Evolutionary conservation across 1,139 yeast species (phyloP).

Genomic region (Scheffersomyces stambukii): DNA sequence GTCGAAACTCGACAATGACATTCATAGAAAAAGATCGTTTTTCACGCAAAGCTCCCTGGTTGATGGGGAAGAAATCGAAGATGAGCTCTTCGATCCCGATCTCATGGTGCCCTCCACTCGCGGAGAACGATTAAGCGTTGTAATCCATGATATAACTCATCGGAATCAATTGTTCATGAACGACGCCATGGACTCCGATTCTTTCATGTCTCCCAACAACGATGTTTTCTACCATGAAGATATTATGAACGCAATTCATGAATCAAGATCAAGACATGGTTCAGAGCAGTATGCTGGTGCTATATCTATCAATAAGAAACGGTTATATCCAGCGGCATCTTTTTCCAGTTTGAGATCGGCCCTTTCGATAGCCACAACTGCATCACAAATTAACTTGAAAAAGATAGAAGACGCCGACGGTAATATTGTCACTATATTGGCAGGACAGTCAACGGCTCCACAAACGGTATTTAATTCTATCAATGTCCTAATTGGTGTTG

Average conservation of each 20-base stretch:
- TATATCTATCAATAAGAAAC: conserved; percentile 19
- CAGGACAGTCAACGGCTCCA: conserved; percentile 69
- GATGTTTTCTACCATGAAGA: conserved; percentile 45
- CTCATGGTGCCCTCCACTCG: conserved; percentile 62
- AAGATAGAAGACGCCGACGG: conserved; percentile 74
- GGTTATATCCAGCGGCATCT: conserved; percentile 26
- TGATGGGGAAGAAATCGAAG: conserved; percentile 28
- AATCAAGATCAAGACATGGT: conserved; percentile 28
- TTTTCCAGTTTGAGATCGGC: conserved; percentile 35
- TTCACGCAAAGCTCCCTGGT: conserved; percentile 18
- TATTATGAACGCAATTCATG: conserved; percentile 25
- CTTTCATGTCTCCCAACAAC: conserved; percentile 15
- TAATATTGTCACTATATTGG: conserved; percentile 65
- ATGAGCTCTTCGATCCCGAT: conserved; percentile 67
- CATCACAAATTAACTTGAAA: conserved; percentile 54
- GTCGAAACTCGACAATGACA: conserved; percentile 40
- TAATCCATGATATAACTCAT: conserved; percentile 31
- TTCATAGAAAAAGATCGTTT: conserved; percentile 41
- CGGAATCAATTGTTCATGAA: conserved; percentile 26
- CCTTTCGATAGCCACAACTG: conserved; percentile 39
- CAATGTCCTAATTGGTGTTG: conserved; percentile 47
- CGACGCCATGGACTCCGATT: conserved; percentile 12
- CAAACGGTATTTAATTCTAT: conserved; percentile 47
- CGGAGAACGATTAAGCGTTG: conserved; percentile 64
- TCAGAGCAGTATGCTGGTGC: conserved; percentile 17